A percentile compares a stretch with the other conserved stretches of the same genome.
Evolutionary conservation across 352 stramenopile genomes (phyloP).

Genomic region (Pythium aristosporum): DNA sequence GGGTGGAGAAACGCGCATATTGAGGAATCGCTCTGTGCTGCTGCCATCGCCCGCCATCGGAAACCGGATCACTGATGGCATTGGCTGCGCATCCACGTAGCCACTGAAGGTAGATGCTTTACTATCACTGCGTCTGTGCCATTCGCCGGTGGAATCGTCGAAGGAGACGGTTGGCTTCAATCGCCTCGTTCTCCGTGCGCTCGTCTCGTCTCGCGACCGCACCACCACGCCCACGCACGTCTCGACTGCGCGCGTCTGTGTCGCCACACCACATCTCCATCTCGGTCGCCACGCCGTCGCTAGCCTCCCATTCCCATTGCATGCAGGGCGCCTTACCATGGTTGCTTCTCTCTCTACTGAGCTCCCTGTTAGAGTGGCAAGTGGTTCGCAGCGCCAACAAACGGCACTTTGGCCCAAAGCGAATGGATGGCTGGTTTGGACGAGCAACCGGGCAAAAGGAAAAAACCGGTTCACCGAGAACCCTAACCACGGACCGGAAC

Average conservation of each 20-base stretch:
- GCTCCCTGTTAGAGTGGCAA: constrained; percentile 73
- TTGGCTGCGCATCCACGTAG: no score
- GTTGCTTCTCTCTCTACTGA: constrained; percentile 79
- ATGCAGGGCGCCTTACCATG: constrained; percentile 59
- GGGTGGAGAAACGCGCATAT: background rate
- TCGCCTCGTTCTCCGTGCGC: background rate
- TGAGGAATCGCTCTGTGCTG: no score
- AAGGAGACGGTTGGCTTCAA: background rate
- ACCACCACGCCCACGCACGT: background rate
- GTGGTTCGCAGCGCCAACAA: constrained; percentile 8
- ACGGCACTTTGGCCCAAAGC: background rate
- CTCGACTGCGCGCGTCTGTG: constrained; percentile 19
- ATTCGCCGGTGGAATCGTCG: no score
- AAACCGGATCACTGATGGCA: no score
- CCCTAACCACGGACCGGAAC: constrained; percentile 12
- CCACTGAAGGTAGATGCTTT: no score
- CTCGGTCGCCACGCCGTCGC: background rate
- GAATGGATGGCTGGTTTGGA: constrained; percentile 25
- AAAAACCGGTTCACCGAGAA: background rate
- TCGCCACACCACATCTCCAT: background rate
- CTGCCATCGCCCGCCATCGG: no score
- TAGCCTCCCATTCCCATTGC: background rate
- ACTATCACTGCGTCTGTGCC: no score
- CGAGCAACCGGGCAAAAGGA: background rate
- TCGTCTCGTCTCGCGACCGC: background rate